Evolutionary conservation across 1,139 yeast genomes (phyloP).

Genomic region (Taphrina sp.): DNA sequence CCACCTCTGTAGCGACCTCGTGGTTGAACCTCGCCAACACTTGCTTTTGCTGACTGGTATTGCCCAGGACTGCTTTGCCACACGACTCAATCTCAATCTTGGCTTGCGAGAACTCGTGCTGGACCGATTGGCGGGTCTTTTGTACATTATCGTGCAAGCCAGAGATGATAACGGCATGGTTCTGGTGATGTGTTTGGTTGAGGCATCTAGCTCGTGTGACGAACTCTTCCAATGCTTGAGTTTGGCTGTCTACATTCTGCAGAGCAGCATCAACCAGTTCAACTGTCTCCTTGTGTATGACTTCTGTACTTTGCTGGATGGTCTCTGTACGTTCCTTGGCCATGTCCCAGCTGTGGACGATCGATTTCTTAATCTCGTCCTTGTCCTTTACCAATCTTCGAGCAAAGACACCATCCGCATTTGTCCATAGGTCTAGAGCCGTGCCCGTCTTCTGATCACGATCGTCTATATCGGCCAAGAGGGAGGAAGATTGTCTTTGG

Average conservation of each 20-base stretch:
- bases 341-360: constrained; percentile 35
- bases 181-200: constrained; percentile 35
- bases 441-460: neutral
- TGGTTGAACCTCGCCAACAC: constrained; percentile 31
- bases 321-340: constrained; percentile 36
- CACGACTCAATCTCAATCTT: constrained; percentile 34
- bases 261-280: constrained; percentile 37
- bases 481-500: neutral
- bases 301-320: constrained; percentile 37
- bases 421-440: constrained; percentile 35
- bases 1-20: constrained; percentile 20
- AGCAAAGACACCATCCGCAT: constrained; percentile 36
- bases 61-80: constrained; percentile 26
- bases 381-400: constrained; percentile 35
- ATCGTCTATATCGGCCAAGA: neutral
- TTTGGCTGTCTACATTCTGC: constrained; percentile 37
- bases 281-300: constrained; percentile 38
- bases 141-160: constrained; percentile 25
- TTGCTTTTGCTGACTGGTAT: constrained; percentile 23
- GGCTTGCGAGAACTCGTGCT: constrained; percentile 29
- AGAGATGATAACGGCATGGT: constrained; percentile 24
- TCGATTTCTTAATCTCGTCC: constrained; percentile 37
- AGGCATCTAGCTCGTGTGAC: constrained; percentile 37
- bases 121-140: constrained; percentile 20
- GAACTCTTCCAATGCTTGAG: constrained; percentile 37